These are phyloP conservation scores for Dichotomocladium elegans DNA, from an alignment of 371 early-diverging fungal species.

Conservation along the genomic window DNA sequence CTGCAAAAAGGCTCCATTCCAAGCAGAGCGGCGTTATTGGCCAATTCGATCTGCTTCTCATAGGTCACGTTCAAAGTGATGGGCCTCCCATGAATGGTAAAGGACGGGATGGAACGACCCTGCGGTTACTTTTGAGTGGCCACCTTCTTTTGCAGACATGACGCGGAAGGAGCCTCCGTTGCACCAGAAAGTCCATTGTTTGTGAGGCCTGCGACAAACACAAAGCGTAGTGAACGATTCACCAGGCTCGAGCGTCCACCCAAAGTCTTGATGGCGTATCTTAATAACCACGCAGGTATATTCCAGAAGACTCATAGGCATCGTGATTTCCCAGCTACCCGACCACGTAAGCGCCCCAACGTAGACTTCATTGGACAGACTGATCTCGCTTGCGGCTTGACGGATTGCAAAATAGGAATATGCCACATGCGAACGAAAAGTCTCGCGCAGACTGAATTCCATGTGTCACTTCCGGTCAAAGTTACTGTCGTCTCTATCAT, in stretches of 20 bases:
- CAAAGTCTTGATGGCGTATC: slow-evolving; percentile 30
- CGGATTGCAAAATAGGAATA: slow-evolving; percentile 37
- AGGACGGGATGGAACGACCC: slow-evolving; percentile 22
- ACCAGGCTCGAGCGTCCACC: slow-evolving; percentile 10
- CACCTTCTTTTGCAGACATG: slow-evolving; percentile 9
- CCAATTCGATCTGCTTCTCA: slow-evolving; percentile 23
- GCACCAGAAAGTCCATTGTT: slow-evolving; percentile 25
- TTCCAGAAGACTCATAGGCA: slow-evolving; percentile 18
- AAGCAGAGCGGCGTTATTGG: slow-evolving; percentile 21
- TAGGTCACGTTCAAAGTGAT: slow-evolving; percentile 24
- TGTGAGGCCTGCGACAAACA: slow-evolving; percentile 28
- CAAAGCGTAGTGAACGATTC: slow-evolving; percentile 9
- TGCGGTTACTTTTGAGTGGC: background rate
- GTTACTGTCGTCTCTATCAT: slow-evolving; percentile 20
- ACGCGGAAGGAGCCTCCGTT: slow-evolving; percentile 19
- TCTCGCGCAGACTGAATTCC: slow-evolving; percentile 22
- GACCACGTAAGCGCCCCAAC: slow-evolving; percentile 42
- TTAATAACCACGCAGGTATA: slow-evolving; percentile 27
- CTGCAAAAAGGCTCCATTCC: slow-evolving; percentile 40
- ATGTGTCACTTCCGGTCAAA: slow-evolving; percentile 20
- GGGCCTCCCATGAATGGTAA: slow-evolving; percentile 45
- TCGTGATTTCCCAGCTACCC: slow-evolving; percentile 31
- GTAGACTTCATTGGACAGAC: slow-evolving; percentile 16
- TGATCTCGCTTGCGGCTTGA: slow-evolving; percentile 6
- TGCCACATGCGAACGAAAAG: slow-evolving; percentile 24